Base-by-base conservation (phyloP, 1,139 yeast species). In the Wickerhamomyces sp. region DNA sequence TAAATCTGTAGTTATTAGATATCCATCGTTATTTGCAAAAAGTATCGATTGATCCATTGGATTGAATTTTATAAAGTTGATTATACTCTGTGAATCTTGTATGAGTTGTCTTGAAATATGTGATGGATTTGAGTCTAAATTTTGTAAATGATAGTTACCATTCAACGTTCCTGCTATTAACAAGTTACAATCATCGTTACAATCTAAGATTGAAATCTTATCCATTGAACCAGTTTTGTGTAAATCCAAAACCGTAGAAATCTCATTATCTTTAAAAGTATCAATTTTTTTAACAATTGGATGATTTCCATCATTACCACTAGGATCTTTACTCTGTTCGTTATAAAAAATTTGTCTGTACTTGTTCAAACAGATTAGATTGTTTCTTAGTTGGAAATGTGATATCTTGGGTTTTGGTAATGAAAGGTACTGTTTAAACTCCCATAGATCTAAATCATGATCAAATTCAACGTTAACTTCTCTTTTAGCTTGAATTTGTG, bases 341-440 rank as follows among this genome's bases (percentile, higher is more conserved):
- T 27, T 35, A 23, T 23, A 42, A 15, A 30, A 33, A 3, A 40
- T 26, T 15, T 37, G 36, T 4, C 23, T 35, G 6, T 20, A 28
- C 0, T 23, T 15, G 16, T 35, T 36, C 12, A 32, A 11, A 6
- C 39, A 32, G 4, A 76, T 68, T 36, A 75, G 57, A 20, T 34
- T 36, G 42, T 73, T 72, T 15, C 83, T 57, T 23, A 76, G 58
- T 52, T 76, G 83, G 54, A 75, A 74, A 55, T 77, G 83, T 19
- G 73, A 68, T 13, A 75, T 61, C 43, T 66, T 69, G 13, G 78
- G 70, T 37, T 66, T 66, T 14, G 77, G 62, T 35, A 54, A 54
- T 32, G 70, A 59, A 54, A 59, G 70, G 45, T 69, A 73, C 32
- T 59, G 58, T 23, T 63, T 55, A 45, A 70, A 73, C 35, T 54